Base-by-base conservation (phyloP, 148 eudicot genomes). In the Pouteria glomerata region DNA sequence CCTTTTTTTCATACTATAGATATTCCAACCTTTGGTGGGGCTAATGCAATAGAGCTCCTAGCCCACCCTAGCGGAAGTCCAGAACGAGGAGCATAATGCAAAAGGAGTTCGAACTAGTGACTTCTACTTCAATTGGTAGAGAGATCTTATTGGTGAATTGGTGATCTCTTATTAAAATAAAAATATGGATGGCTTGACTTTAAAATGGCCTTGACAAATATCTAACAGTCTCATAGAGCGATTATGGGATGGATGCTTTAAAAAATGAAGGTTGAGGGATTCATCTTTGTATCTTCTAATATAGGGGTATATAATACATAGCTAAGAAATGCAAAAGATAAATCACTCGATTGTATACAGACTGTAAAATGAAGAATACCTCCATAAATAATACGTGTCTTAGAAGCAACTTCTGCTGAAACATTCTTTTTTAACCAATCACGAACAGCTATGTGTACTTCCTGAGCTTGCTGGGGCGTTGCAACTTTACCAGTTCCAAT, bases 401-500 rank as follows among this genome's bases (percentile, higher is more conserved):
- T 92, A 57, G 93, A 88, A 75, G 99, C 96, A 79, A 95, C 97
- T 80, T 88, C 96, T 44, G 88, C 87, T 35, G 99, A 95, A 66
- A 92, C 97, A 82, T 91, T 91, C 86, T 87, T 90, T 70, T 85
- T 90, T 10, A 95, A 92, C 97, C 99, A 95, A 84, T 86, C 99
- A 63, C 97, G 90, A 78, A 95, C 90, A 82, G 92, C 96, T 56
- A 78, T 81, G 63, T 91, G 97, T 71, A 92, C 97, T 81, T 96
- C 97, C 82, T 92, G 99, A 77, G 99, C 99, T 79, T 96, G 97
- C 76, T 87, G 80, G 6, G 99, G 99, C 55, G 92, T 19, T 33
- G 97, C 97, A 70, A 96, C 97, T 83, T 96, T 96, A 74, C 97
- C 99, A 57, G 97, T 96, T 77, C 99, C 99, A 81, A 96, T 96